These are phyloP conservation scores for Pulveroboletus sp. DNA, from an alignment of 768 basidiomycete species.

Conservation along the genomic window DNA sequence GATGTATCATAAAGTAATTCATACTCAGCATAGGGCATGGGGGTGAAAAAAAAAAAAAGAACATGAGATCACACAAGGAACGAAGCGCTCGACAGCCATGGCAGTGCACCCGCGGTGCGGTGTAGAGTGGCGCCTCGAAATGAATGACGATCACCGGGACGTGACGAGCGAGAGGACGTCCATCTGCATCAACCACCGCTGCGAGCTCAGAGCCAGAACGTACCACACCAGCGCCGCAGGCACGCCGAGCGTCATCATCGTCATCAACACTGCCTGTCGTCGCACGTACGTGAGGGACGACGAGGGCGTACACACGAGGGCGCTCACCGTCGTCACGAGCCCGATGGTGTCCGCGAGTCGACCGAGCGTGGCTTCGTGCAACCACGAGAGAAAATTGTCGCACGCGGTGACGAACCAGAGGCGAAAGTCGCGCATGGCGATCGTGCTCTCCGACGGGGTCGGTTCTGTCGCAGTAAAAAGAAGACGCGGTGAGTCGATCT, in stretches of 20 bases:
- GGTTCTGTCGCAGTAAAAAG: conserved; percentile 18
- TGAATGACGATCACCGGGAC: conserved; percentile 3
- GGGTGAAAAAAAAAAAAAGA: neutral
- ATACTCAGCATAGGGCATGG: conserved; percentile 6
- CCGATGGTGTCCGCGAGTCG: conserved; percentile 23
- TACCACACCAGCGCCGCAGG: conserved; percentile 24
- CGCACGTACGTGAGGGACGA: neutral
- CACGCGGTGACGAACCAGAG: conserved; percentile 22
- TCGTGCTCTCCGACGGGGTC: conserved; percentile 21
- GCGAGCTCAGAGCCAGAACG: neutral
- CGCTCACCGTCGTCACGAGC: conserved; percentile 11
- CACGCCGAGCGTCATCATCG: conserved; percentile 14
- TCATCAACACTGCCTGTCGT: conserved; percentile 19
- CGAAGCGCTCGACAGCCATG: too few relatives aligned
- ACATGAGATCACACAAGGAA: too few relatives aligned
- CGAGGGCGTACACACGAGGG: neutral
- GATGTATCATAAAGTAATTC: neutral
- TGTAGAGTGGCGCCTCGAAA: too few relatives aligned
- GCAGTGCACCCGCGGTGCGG: too few relatives aligned
- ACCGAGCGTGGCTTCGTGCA: conserved; percentile 27
- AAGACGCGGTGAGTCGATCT: neutral
- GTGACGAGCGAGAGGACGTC: neutral
- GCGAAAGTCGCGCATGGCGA: conserved; percentile 22
- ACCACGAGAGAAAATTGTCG: conserved; percentile 8
- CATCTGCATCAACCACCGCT: conserved; percentile 16